A percentile compares a stretch with the other conserved stretches of the same genome.
phyloP scores from a whole-genome alignment of 2,329 filamentous ascomycete genomes.

The Monilinia fructicola region DNA sequence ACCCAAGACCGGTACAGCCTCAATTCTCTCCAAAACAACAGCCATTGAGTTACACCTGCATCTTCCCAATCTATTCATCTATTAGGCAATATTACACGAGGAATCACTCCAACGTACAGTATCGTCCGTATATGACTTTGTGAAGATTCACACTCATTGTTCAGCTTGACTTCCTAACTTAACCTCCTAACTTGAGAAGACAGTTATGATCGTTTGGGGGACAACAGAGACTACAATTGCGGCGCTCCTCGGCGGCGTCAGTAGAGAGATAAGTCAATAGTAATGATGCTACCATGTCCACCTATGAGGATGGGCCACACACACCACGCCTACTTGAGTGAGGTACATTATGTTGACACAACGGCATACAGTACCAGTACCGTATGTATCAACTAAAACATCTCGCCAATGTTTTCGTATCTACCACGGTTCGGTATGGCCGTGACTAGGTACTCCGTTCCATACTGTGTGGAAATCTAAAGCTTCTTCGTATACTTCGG shows the following conservation, averaged over 20 bases:
- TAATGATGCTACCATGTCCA: neutral
- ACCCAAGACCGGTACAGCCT: constrained; percentile 8
- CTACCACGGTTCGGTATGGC: neutral
- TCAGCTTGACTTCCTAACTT: neutral
- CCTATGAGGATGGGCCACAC: constrained; percentile 18
- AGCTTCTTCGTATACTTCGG: neutral
- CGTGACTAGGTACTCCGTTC: neutral
- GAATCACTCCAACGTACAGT: neutral
- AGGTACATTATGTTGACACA: constrained; percentile 6
- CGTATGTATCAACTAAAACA: neutral
- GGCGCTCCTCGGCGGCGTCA: constrained; percentile 16
- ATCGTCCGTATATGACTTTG: neutral
- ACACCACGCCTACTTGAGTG: constrained; percentile 6
- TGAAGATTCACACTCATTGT: neutral
- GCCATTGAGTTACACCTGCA: neutral
- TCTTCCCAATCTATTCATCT: neutral
- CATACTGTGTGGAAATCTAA: neutral
- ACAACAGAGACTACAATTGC: constrained; percentile 1
- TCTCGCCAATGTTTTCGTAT: neutral
- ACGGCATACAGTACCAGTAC: too few relatives aligned
- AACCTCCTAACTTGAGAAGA: neutral
- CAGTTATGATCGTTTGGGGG: neutral
- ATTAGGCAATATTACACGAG: neutral
- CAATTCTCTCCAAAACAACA: neutral
- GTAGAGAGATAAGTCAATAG: too few relatives aligned